phyloP scores from a whole-genome alignment of 1,284 basidiomycete genomes.

The Nidula niveotomentosa region DNA sequence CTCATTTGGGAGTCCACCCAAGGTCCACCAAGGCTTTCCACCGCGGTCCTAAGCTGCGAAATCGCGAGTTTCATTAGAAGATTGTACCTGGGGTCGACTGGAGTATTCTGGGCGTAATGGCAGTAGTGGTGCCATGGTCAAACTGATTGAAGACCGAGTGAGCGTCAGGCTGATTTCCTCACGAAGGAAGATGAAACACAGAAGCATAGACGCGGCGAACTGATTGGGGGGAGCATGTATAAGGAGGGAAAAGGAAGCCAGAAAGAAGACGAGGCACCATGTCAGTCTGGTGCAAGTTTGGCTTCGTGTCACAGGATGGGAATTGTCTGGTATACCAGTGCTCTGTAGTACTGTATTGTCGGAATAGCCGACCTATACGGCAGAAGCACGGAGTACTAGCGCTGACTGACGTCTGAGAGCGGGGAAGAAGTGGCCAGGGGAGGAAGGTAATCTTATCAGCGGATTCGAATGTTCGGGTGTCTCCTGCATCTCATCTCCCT shows the following conservation, averaged over 20 bases:
- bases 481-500: background rate
- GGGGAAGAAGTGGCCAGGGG: conserved; percentile 3
- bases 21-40: too few species aligned
- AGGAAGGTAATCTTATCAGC: conserved; percentile 1
- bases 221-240: background rate
- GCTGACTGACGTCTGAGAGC: conserved; percentile 1
- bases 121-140: background rate
- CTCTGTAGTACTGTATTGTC: background rate
- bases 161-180: background rate
- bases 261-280: background rate
- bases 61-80: too few species aligned
- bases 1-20: too few species aligned
- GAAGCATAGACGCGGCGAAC: background rate
- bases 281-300: background rate
- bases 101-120: background rate
- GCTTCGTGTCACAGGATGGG: background rate
- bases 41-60: too few species aligned
- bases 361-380: conserved; percentile 3
- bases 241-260: background rate
- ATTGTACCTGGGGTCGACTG: background rate
- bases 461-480: background rate
- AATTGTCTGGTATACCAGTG: background rate
- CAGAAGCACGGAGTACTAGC: background rate
- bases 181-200: conserved; percentile 2
- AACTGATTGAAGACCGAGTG: background rate